Base-by-base conservation (phyloP, 768 basidiomycete genomes). In the Rhodotorula babjevae region DNA sequence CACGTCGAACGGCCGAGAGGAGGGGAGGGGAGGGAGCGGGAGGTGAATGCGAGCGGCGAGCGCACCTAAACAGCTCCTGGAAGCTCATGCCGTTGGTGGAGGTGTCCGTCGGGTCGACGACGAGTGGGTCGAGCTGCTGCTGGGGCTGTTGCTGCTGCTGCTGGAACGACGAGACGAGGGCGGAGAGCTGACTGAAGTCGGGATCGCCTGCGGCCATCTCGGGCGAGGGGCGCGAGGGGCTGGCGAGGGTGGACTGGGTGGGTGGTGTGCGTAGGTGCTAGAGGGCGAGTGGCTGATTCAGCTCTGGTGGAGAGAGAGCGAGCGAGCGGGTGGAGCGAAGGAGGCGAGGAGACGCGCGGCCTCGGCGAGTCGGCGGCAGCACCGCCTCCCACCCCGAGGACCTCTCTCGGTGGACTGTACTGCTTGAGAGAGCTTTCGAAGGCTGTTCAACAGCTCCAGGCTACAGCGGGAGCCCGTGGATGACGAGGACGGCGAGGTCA, bases 21-120 rank as follows among this genome's bases (percentile, higher is more conserved):
- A 7, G 36, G 3, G 33, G 29, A 14, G 0, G n/a, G 6, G 15
- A 10, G 65, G 4, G 44, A 27, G 31, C 5, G 31, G 27, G 10
- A 27, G 11, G 53, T 8, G 29, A 16, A 21, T 15, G 15, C n/a
- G 27, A 31, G 23, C 2, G 25, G 27, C n/a, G 25, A 21, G 33
- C 71, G 33, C 1, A 72, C 71, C 71, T 72, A 67, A 72, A 72
- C 21, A 72, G 67, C n/a, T 72, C 65, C 0, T 63, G 47, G 47
- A 68, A 68, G 18, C 42, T 47, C 66, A 72, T 67, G 44, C 65
- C 71, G 0, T 36, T 21, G 2, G 66, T 67, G 27, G 68, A 52
- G 21, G 60, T 27, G 58, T 50, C 50, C 42, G 29, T 58, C n/a
- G 60, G 16, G n/a, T 65, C 46, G 42, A 58, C 57, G 56, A 57